Percentiles rank a stretch among this genome's conserved stretches.
phyloP scores from a whole-genome alignment of 1,139 yeast genomes.

The Hyphopichia buzzinii region DNA sequence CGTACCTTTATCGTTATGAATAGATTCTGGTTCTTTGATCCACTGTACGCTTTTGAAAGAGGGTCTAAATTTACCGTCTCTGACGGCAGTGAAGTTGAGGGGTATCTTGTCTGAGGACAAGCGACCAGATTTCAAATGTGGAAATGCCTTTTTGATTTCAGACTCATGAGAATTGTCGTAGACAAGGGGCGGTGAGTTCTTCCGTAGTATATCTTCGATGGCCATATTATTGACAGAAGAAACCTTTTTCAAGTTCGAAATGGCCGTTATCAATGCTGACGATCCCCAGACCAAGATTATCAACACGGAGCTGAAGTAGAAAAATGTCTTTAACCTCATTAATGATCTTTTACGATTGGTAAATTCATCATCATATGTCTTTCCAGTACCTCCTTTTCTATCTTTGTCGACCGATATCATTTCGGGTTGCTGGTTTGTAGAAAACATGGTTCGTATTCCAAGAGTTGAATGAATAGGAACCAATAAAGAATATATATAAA shows the following conservation, averaged over 20 bases:
- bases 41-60: slow-evolving; percentile 57
- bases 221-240: slow-evolving; percentile 5
- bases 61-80: slow-evolving; percentile 55
- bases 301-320: slow-evolving; percentile 22
- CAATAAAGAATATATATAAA: too few species aligned
- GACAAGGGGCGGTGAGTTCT: slow-evolving; percentile 10
- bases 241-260: slow-evolving; percentile 18
- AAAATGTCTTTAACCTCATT: slow-evolving; percentile 10
- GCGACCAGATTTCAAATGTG: slow-evolving; percentile 9
- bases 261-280: slow-evolving; percentile 28
- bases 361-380: not conserved
- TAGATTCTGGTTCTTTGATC: slow-evolving; percentile 52
- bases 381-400: not conserved
- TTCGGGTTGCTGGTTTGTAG: not conserved
- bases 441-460: too few species aligned
- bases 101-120: slow-evolving; percentile 19
- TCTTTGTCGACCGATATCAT: too few species aligned
- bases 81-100: slow-evolving; percentile 29
- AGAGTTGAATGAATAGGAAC: too few species aligned
- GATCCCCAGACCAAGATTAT: slow-evolving; percentile 40
- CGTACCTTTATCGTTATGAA: slow-evolving; percentile 51
- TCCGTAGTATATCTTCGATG: slow-evolving; percentile 8
- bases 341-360: not conserved
- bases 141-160: slow-evolving; percentile 3
- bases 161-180: slow-evolving; percentile 1